Base-by-base conservation (phyloP, 148 eudicot genomes). In the Cornus suecica region DNA sequence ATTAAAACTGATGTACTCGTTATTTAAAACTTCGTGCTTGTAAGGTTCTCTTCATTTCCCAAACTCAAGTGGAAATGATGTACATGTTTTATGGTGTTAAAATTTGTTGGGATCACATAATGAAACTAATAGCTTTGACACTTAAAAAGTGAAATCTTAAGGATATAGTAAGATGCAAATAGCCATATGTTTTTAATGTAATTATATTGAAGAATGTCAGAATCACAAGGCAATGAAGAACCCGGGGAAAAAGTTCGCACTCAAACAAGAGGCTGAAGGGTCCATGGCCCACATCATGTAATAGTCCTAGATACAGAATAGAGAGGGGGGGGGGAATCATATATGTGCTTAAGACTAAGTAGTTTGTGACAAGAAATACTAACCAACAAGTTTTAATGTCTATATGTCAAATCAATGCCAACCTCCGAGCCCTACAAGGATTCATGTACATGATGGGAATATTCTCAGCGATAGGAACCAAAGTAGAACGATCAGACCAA, bases 251-350 rank as follows among this genome's bases (percentile, higher is more conserved):
- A 70, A 90, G 79, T 16, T 65, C 83, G 18, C 83, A 73, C 83
- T 90, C 91, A 80, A 90, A 90, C 88, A 81, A 66, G 82, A 88
- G 94, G 84, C 91, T 90, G 83, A 90, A 90, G 30, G 94, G 94
- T 58, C 94, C 94, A 80, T 86, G 94, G 64, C 93, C 94, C 70
- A 90, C 83, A 81, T 90, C 94, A 80, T 90, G 94, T 54, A 88
- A 75, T 20, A 90, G 83, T 68, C 91, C 91, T 86, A 65, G 37
- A 54, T 20, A 66, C 0, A 62, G 30, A 62, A 48, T 63, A 48
- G 41, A 1, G 29, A 74, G n/a, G n/a, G n/a, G n/a, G n/a, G n/a
- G 42, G 29, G 70, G 16, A 70, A 22, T 20, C 2, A 28, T 3
- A 63, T 70, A 30, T 29, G n/a, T n/a, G n/a, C n/a, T n/a, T n/a